phyloP scores from a whole-genome alignment of 306 rosid genomes.

The Urtica urens region DNA sequence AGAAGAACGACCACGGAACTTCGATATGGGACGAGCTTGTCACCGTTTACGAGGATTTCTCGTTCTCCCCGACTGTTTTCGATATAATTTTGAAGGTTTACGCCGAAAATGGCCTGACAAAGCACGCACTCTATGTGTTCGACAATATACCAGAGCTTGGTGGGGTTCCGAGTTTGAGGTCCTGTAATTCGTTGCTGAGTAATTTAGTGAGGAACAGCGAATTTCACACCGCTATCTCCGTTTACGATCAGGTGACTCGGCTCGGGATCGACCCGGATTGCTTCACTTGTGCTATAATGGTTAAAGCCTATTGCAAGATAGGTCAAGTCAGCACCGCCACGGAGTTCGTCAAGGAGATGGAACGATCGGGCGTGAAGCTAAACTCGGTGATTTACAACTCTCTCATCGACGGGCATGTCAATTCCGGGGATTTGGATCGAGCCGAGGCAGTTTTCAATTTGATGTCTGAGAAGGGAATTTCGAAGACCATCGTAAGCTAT shows the following conservation, averaged over 20 bases:
- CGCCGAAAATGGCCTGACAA: constrained; percentile 48
- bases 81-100: constrained; percentile 59
- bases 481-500: constrained; percentile 43
- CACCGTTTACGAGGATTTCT: constrained; percentile 30
- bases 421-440: constrained; percentile 40
- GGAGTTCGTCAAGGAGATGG: constrained; percentile 45
- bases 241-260: constrained; percentile 45
- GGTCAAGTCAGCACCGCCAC: constrained; percentile 39
- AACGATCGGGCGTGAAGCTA: constrained; percentile 39
- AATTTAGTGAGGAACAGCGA: constrained; percentile 40
- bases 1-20: constrained; percentile 26
- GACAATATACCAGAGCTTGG: constrained; percentile 57
- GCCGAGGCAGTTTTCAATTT: constrained; percentile 35
- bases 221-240: constrained; percentile 23
- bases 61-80: constrained; percentile 47
- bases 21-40: constrained; percentile 39
- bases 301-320: constrained; percentile 44
- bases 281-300: constrained; percentile 50
- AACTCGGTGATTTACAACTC: constrained; percentile 59
- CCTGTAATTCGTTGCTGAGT: constrained; percentile 65
- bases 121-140: constrained; percentile 53
- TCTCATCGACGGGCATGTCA: constrained; percentile 54
- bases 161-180: constrained; percentile 47
- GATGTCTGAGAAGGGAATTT: constrained; percentile 45
- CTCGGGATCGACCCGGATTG: constrained; percentile 53